Evolutionary conservation across 73 alveolate genomes (phyloP).

Genomic region (Paramecium caudatum): DNA sequence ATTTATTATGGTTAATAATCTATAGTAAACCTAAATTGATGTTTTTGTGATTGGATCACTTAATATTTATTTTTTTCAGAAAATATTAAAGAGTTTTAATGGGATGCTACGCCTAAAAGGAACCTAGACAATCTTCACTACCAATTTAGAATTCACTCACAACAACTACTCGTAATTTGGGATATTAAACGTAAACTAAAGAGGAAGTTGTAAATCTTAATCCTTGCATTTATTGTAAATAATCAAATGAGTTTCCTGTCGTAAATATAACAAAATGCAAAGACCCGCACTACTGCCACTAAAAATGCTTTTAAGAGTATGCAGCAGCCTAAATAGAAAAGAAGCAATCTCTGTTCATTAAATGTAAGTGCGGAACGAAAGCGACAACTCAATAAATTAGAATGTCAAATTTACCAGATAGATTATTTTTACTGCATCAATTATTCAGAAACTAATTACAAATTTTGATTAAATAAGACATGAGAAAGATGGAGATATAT

Average conservation of each 20-base stretch:
- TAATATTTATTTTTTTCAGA: no score
- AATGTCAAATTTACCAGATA: not conserved
- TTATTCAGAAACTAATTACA: not conserved
- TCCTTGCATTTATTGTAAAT: no score
- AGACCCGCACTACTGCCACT: not conserved
- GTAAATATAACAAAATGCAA: not conserved
- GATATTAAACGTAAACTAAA: no score
- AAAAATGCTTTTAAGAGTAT: not conserved
- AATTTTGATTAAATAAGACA: not conserved
- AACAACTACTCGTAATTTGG: no score
- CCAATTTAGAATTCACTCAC: no score
- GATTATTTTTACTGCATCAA: not conserved
- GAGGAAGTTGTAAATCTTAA: no score
- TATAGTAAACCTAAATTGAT: no score
- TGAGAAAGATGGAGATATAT: not conserved
- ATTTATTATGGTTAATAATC: no score
- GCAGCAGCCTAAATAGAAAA: not conserved
- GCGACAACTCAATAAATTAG: not conserved
- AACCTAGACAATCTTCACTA: no score
- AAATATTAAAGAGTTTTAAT: no score
- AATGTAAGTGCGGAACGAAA: conserved; percentile 33
- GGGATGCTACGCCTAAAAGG: no score
- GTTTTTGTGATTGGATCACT: no score
- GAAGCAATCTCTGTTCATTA: not conserved
- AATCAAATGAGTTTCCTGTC: not conserved